Base-by-base conservation (phyloP, 306 rosid species). In the Prunus kanzakura region DNA sequence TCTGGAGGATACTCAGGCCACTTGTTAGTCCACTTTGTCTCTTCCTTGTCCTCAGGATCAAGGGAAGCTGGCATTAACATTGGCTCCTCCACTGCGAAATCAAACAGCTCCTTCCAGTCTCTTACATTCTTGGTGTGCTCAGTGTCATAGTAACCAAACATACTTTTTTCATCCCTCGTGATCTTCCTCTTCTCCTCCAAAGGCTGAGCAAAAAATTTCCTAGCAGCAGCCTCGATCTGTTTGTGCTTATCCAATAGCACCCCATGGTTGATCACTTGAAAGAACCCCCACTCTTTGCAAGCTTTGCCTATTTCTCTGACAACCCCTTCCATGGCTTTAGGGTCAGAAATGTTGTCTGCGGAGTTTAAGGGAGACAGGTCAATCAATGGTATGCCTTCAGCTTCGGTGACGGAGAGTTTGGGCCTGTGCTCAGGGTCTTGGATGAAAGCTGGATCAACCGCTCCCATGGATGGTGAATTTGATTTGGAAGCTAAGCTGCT, bases 371-470 rank as follows among this genome's bases (percentile, higher is more conserved):
- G 83, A 11, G 87, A 80, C 57, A 85, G 82, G 72, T 87, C 93
- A 25, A 89, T 80, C 15, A 69, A 35, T 19, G 97, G 95, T 70
- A 89, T 84, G 4, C 85, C 87, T 69, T 86, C 76, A 4, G 87
- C 89, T 67, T 82, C 69, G 23, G 63, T 69, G 60, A 51, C 27
- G 11, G 82, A 23, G 43, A 84, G 74, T 64, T 84, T 87, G 11
- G 97, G 91, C 65, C 96, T 82, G 83, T 92, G 90, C 52, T 92
- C 90, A 19, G 89, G 82, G 29, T 76, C 76, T 66, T 87, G 96
- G 8, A 92, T 52, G 85, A 81, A 92, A n/a, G 64, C 80, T 7
- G 74, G 72, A 23, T 88, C 90, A 12, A 88, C 51, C 11, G 84
- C 88, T 72, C 82, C 91, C 90, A 90, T 79, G 69, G 56, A 13